These are phyloP conservation scores for Alternaria sp. DNA, from an alignment of 2,329 filamentous ascomycete genomes.

Conservation along the genomic window DNA sequence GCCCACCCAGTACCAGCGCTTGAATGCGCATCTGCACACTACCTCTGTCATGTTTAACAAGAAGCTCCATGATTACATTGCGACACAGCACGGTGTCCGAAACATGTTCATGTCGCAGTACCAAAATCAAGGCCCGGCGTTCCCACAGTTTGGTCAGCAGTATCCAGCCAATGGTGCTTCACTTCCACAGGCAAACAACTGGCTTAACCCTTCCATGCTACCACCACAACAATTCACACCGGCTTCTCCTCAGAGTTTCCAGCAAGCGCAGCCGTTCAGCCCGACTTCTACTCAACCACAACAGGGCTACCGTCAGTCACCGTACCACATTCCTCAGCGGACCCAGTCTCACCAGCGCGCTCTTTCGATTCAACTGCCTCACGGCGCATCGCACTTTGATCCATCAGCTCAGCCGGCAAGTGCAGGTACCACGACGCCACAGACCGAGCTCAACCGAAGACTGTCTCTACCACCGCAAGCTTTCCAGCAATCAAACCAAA, in stretches of 20 bases:
- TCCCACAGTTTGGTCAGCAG: conserved; percentile 29
- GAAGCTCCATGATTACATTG: conserved; percentile 67
- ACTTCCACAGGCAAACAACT: conserved; percentile 33
- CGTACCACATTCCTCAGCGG: conserved; percentile 57
- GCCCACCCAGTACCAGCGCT: conserved; percentile 70
- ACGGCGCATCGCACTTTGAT: conserved; percentile 45
- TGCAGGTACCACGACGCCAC: conserved; percentile 28
- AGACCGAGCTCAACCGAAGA: conserved; percentile 47
- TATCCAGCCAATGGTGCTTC: conserved; percentile 33
- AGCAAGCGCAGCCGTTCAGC: conserved; percentile 30
- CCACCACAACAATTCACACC: conserved; percentile 46
- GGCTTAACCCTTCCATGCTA: conserved; percentile 45
- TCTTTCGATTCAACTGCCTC: conserved; percentile 56
- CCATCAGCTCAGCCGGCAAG: conserved; percentile 31
- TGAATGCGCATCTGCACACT: conserved; percentile 70
- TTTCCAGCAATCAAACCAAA: conserved; percentile 30
- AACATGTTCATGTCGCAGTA: conserved; percentile 51
- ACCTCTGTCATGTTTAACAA: conserved; percentile 69
- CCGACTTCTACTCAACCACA: conserved; percentile 35
- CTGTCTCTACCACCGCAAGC: conserved; percentile 55
- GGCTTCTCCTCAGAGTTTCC: conserved; percentile 35
- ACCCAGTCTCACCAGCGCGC: conserved; percentile 53
- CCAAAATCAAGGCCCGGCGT: conserved; percentile 25
- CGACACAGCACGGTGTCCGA: conserved; percentile 66
- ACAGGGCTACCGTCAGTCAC: conserved; percentile 53